Percentiles rank a stretch among this genome's conserved stretches.
phyloP scores from a whole-genome alignment of 2,329 filamentous ascomycete species.

The Penicillium rolfsii region DNA sequence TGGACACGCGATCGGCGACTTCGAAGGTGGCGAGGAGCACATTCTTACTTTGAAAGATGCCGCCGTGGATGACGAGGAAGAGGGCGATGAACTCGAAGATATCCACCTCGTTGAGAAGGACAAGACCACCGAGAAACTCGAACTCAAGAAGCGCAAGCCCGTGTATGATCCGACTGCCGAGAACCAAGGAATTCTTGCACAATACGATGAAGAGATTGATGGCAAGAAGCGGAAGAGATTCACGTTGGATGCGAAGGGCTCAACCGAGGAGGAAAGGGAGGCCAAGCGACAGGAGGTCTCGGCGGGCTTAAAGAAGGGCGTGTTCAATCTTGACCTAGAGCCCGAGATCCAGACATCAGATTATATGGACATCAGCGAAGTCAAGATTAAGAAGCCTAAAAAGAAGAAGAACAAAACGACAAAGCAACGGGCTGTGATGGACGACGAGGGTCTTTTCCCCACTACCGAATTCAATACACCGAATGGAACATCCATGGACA shows the following conservation, averaged over 20 bases:
- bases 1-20: constrained; percentile 79
- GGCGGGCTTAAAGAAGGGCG: constrained; percentile 66
- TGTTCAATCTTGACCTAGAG: constrained; percentile 75
- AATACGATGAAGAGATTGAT: constrained; percentile 94
- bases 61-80: constrained; percentile 80
- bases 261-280: constrained; percentile 65
- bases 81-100: constrained; percentile 78
- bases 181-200: constrained; percentile 72
- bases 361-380: constrained; percentile 81
- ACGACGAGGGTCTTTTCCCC: constrained; percentile 62
- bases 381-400: constrained; percentile 94
- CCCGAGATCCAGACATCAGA: constrained; percentile 74
- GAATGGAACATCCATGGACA: constrained; percentile 68
- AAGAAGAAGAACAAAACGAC: constrained; percentile 79
- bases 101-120: constrained; percentile 48
- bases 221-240: constrained; percentile 89
- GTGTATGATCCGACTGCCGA: constrained; percentile 83
- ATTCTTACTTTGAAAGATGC: constrained; percentile 93
- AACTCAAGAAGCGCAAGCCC: constrained; percentile 86
- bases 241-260: constrained; percentile 78
- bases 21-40: constrained; percentile 80
- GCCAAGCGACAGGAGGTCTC: constrained; percentile 58
- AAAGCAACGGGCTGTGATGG: constrained; percentile 64
- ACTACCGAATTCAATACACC: constrained; percentile 35
- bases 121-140: constrained; percentile 65